Base-by-base conservation (phyloP, 495 filamentous ascomycete genomes). In the Penicillium odoratum region DNA sequence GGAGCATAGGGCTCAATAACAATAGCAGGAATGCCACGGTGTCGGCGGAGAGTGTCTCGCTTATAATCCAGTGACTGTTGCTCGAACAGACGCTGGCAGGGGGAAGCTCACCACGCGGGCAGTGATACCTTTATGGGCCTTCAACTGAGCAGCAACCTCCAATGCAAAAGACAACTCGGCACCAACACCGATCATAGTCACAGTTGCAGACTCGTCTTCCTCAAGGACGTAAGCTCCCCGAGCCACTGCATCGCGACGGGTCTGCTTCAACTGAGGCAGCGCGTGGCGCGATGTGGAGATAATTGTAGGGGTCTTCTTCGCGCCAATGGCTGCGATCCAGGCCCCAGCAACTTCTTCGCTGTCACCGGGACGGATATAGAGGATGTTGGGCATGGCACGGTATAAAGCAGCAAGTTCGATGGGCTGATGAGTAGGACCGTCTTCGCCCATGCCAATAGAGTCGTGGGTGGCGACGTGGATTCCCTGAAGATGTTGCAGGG, bases 381-480 rank as follows among this genome's bases (percentile, higher is more conserved):
- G 69, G 3, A 85, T 59, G 56, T 85, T 84, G 1, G 82, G 83
- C 83, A 85, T 85, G 8, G 82, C 79, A 5, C 83, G 78, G 62
- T 82, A 87, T 21, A 85, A 62, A 0, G 80, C 68, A 21, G 79
- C 79, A 5, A 85, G 71, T 43, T 81, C 83, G 55, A 87, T 78
- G 3, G 83, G 83, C 56, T 87, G 83, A 59, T 87, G 83, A 2
- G 83, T 87, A 0, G 81, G 84, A 0, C 83, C 84, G 57, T 87
- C 81, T 62, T 87, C 80, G 28, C 83, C 84, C 48, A 74, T 78
- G 9, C 78, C 83, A 45, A 87, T 83, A 10, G 74, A 78, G 71
- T 87, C 82, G 66, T 87, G 84, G 0, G 84, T 87, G 9, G 83
- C 84, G 42, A 78, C 71, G 64, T 86, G 83, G 57, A 87, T 83